phyloP scores from a whole-genome alignment of 306 rosid genomes.

The Dryas octopetala region DNA sequence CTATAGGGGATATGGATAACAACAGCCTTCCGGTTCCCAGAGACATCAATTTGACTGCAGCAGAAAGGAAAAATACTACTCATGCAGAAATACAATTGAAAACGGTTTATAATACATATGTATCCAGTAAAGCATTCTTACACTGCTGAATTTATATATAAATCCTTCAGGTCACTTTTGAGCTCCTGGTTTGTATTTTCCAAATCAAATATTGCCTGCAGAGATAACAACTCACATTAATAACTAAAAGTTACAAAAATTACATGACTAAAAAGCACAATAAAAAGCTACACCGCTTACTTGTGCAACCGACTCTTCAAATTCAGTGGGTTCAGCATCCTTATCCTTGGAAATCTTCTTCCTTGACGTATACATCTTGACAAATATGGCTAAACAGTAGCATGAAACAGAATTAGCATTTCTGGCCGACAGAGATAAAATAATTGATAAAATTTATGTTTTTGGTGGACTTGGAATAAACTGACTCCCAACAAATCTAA shows the following conservation, averaged over 20 bases:
- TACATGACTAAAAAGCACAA: not conserved
- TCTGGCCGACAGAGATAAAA: not conserved
- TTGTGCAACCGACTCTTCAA: constrained; percentile 76
- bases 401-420: not conserved
- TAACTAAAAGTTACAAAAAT: not conserved
- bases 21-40: constrained; percentile 71
- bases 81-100: not conserved
- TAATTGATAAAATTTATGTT: too few relatives aligned
- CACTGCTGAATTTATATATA: constrained; percentile 63
- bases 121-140: constrained; percentile 19
- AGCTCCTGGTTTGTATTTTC: constrained; percentile 73
- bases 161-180: constrained; percentile 74
- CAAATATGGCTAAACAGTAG: constrained; percentile 26
- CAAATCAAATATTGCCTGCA: constrained; percentile 70
- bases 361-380: constrained; percentile 61
- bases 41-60: constrained; percentile 59
- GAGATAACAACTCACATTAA: not conserved
- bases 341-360: constrained; percentile 75
- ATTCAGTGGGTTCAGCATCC: constrained; percentile 63
- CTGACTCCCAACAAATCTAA: too few relatives aligned
- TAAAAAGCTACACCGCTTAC: constrained; percentile 15
- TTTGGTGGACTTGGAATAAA: too few relatives aligned
- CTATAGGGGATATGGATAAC: constrained; percentile 66
- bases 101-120: not conserved
- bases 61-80: not conserved